Conservation (phyloP, 1,139 yeast species). For the Suhomyces bribrorum region DNA sequence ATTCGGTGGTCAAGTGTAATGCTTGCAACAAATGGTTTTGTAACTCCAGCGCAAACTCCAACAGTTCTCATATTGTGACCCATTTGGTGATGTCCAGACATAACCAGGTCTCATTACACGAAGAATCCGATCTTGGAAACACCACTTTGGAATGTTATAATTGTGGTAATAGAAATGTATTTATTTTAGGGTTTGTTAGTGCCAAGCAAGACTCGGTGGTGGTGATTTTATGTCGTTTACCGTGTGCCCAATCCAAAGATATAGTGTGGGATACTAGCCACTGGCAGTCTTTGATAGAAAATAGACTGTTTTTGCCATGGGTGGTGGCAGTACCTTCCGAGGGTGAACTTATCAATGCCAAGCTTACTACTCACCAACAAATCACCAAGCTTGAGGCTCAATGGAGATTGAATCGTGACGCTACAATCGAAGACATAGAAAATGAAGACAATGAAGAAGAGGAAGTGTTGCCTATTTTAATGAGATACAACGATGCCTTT, state of each 20-base stretch:
- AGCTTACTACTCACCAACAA: conserved; percentile 60
- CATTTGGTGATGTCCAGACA: conserved; percentile 85
- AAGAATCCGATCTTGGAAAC: conserved; percentile 82
- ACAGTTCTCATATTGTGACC: conserved; percentile 81
- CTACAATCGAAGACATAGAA: conserved; percentile 62
- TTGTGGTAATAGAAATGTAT: conserved; percentile 83
- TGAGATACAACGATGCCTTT: conserved; percentile 80
- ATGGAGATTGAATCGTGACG: conserved; percentile 74
- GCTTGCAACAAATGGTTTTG: conserved; percentile 89
- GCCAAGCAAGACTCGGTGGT: conserved; percentile 88
- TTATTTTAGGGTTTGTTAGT: conserved; percentile 81
- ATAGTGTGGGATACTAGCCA: conserved; percentile 82
- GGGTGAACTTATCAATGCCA: conserved; percentile 58
- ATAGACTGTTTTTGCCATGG: conserved; percentile 80
- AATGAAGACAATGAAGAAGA: conserved; percentile 54
- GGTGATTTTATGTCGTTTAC: conserved; percentile 83
- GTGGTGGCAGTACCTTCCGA: conserved; percentile 68
- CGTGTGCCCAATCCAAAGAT: conserved; percentile 80
- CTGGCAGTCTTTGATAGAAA: conserved; percentile 87
- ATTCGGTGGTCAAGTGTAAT: conserved; percentile 74
- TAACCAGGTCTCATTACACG: conserved; percentile 71
- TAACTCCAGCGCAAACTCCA: conserved; percentile 63
- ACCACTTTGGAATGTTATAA: conserved; percentile 85
- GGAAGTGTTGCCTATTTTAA: conserved; percentile 66
- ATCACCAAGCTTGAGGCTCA: conserved; percentile 74